phyloP scores from a whole-genome alignment of 2,329 filamentous ascomycete species.

The Macrophomina pseudophaseolina region DNA sequence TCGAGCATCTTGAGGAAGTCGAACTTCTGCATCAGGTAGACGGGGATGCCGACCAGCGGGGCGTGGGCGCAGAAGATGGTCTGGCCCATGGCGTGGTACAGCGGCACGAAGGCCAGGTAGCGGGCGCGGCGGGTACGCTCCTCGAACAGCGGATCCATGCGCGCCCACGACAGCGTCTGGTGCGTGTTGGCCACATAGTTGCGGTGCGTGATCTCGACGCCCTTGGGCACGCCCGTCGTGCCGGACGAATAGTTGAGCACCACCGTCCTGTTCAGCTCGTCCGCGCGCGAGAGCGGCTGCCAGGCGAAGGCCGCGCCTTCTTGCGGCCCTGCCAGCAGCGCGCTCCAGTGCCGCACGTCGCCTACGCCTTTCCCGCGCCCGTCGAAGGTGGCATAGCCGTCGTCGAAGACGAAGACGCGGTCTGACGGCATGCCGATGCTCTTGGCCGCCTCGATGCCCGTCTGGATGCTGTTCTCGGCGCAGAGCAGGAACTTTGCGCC shows the following conservation, averaged over 20 bases:
- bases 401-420: slow-evolving; percentile 67
- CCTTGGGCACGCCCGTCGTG: slow-evolving; percentile 83
- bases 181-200: slow-evolving; percentile 75
- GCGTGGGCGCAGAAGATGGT: slow-evolving; percentile 69
- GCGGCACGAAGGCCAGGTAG: slow-evolving; percentile 72
- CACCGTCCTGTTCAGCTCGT: slow-evolving; percentile 60
- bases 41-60: slow-evolving; percentile 62
- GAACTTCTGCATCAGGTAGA: slow-evolving; percentile 81
- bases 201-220: slow-evolving; percentile 79
- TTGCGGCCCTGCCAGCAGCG: slow-evolving; percentile 57
- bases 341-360: slow-evolving; percentile 65
- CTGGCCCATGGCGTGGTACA: slow-evolving; percentile 62
- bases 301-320: slow-evolving; percentile 67
- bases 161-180: slow-evolving; percentile 60
- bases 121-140: slow-evolving; percentile 49
- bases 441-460: slow-evolving; percentile 69
- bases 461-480: slow-evolving; percentile 64
- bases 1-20: slow-evolving; percentile 75
- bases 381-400: slow-evolving; percentile 48
- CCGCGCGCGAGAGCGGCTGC: slow-evolving; percentile 59
- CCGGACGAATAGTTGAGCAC: slow-evolving; percentile 81
- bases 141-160: slow-evolving; percentile 56
- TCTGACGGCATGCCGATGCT: slow-evolving; percentile 60
- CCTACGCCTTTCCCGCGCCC: slow-evolving; percentile 41
- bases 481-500: slow-evolving; percentile 70